Base-by-base conservation (phyloP, 169 alveolate species). In the Plasmodium coatneyi region DNA sequence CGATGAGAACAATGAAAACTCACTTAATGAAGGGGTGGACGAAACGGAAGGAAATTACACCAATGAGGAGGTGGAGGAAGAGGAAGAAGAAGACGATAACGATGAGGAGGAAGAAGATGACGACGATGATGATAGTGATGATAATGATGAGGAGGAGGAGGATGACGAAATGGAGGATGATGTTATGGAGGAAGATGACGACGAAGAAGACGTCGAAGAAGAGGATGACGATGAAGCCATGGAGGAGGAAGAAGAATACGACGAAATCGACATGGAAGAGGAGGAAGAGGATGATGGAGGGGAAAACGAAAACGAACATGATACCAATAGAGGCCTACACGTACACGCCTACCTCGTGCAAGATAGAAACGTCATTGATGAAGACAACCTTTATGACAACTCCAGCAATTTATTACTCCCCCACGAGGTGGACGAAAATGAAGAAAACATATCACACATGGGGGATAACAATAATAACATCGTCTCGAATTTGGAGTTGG, bases 351-450 rank as follows among this genome's bases (percentile, higher is more conserved):
- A 96, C 86, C 78, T 93, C 72, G 96, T 90, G 41, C 93, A 92
- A 39, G 97, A 96, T 34, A 81, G 93, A 34, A 93, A 93, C 39
- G 93, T 28, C 34, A 78, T 93, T 10, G 96, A 93, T 39, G 96
- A 91, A 39, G 95, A 84, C 41, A 92, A 82, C 5, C 92, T 94
- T 36, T 96, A 87, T 49, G 97, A 96, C n/a, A 87, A 91, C 72
- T 46, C 91, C 16, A 91, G 71, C 41, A 82, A 82, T 81, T 71
- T 95, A 82, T 96, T 94, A 49, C 80, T 96, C 66, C 97, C 97
- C 5, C 97, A 96, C 83, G 96, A 96, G 82, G 95, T 96, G 5
- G 97, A 96, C 71, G 97, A 96, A 92, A 94, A 95, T 80, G 96
- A 80, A 60, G 92, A 93, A n/a, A 81, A 43, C 30, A 56, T 92